Evolutionary conservation across 345 rosid genomes (phyloP).

Genomic region (Aegle marmelos): DNA sequence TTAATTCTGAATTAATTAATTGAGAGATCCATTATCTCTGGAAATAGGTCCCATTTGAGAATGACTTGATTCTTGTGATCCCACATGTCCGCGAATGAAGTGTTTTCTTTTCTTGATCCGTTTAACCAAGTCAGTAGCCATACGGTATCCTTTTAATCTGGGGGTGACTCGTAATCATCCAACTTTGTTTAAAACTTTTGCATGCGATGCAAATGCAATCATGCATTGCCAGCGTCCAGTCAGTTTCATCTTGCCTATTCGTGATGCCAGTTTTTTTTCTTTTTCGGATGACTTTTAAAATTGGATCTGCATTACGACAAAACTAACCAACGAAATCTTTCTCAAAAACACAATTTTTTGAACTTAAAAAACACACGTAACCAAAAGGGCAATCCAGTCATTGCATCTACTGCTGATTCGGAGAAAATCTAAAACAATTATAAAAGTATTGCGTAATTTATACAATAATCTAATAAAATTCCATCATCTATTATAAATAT

Average conservation of each 20-base stretch:
- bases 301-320: background rate
- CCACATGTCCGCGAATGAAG: background rate
- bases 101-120: background rate
- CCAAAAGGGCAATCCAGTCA: background rate
- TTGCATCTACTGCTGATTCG: background rate
- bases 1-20: background rate
- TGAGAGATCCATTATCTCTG: background rate
- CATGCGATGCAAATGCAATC: background rate
- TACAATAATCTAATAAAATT: background rate
- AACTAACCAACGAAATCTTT: background rate
- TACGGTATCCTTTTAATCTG: background rate
- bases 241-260: background rate
- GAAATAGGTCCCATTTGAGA: background rate
- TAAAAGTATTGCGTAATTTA: background rate
- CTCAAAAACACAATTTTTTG: background rate
- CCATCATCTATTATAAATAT: too few species aligned
- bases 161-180: background rate
- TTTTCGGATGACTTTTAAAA: background rate
- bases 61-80: background rate
- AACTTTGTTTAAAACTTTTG: background rate
- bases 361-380: background rate
- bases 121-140: background rate
- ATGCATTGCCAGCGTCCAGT: background rate
- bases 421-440: too few species aligned
- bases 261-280: background rate